These are phyloP conservation scores for Hymenoscyphus infarciens DNA, from an alignment of 2,329 filamentous ascomycete species.

Conservation along the genomic window DNA sequence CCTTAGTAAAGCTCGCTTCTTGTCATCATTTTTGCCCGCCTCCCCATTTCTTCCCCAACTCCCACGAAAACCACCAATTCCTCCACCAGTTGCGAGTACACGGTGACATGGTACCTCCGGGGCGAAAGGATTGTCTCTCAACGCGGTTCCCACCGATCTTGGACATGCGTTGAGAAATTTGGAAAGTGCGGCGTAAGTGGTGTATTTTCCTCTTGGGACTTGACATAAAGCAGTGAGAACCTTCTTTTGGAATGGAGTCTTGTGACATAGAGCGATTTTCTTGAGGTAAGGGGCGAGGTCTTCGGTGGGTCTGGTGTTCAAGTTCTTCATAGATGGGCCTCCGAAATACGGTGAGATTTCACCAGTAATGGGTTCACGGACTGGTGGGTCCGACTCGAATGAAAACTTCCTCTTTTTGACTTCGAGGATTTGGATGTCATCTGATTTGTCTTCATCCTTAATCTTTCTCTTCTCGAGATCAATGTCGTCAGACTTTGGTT, in stretches of 20 bases:
- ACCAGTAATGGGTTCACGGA: not conserved
- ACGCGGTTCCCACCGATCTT: slow-evolving; percentile 59
- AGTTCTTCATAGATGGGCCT: not conserved
- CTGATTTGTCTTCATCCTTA: too few relatives aligned
- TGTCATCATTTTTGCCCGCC: slow-evolving; percentile 51
- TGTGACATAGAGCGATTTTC: slow-evolving; percentile 26
- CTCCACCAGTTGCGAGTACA: slow-evolving; percentile 53
- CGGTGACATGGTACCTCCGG: slow-evolving; percentile 60
- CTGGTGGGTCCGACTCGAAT: not conserved
- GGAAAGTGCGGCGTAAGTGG: slow-evolving; percentile 57
- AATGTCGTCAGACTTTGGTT: too few relatives aligned
- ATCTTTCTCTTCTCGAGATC: not conserved
- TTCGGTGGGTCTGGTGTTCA: not conserved
- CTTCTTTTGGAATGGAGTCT: slow-evolving; percentile 54
- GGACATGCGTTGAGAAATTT: slow-evolving; percentile 55
- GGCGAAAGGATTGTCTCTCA: slow-evolving; percentile 58
- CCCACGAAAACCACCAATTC: slow-evolving; percentile 48
- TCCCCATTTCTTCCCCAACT: slow-evolving; percentile 48
- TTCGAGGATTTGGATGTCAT: not conserved
- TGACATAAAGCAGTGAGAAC: slow-evolving; percentile 66
- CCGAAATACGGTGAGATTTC: slow-evolving; percentile 1
- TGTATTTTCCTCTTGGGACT: slow-evolving; percentile 56
- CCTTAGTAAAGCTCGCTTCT: slow-evolving; percentile 43
- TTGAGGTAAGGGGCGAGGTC: slow-evolving; percentile 25
- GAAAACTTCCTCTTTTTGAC: not conserved